Percentiles rank a stretch among this genome's conserved stretches.
Evolutionary conservation across 1,139 yeast genomes (phyloP).

Genomic region (Debaryomycetaceae sp.): DNA sequence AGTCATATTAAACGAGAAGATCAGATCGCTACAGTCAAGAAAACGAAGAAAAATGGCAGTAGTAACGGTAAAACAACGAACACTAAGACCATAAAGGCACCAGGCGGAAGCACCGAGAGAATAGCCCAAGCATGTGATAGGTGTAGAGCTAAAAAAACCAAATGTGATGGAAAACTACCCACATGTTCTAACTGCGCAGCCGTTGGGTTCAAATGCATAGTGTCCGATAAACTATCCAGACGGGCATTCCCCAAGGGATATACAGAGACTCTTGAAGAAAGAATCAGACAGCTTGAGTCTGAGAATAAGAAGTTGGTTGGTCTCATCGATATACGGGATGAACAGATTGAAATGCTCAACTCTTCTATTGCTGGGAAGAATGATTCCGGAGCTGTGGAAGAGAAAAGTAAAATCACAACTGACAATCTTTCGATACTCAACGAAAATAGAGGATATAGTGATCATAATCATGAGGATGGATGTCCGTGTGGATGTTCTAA

Average conservation of each 20-base stretch:
- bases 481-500: slow-evolving; percentile 57
- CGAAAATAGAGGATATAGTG: slow-evolving; percentile 4
- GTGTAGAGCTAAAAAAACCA: slow-evolving; percentile 76
- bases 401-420: slow-evolving; percentile 13
- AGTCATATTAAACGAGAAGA: not conserved
- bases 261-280: slow-evolving; percentile 45
- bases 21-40: not conserved
- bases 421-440: slow-evolving; percentile 16
- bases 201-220: slow-evolving; percentile 44
- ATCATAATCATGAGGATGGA: slow-evolving; percentile 42
- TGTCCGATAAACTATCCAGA: slow-evolving; percentile 43
- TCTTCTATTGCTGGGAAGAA: slow-evolving; percentile 8
- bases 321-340: slow-evolving; percentile 58
- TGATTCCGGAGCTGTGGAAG: slow-evolving; percentile 1
- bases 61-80: slow-evolving; percentile 14
- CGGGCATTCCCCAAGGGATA: slow-evolving; percentile 50
- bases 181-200: slow-evolving; percentile 41
- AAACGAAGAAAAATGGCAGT: slow-evolving; percentile 1
- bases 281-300: slow-evolving; percentile 43
- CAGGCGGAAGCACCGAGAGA: slow-evolving; percentile 54
- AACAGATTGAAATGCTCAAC: slow-evolving; percentile 42
- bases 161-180: slow-evolving; percentile 67
- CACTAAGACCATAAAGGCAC: slow-evolving; percentile 60
- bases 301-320: slow-evolving; percentile 45
- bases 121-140: slow-evolving; percentile 87